These are phyloP conservation scores for Euphorbia corollata DNA, from an alignment of 441 rosid genomes.

Conservation along the genomic window DNA sequence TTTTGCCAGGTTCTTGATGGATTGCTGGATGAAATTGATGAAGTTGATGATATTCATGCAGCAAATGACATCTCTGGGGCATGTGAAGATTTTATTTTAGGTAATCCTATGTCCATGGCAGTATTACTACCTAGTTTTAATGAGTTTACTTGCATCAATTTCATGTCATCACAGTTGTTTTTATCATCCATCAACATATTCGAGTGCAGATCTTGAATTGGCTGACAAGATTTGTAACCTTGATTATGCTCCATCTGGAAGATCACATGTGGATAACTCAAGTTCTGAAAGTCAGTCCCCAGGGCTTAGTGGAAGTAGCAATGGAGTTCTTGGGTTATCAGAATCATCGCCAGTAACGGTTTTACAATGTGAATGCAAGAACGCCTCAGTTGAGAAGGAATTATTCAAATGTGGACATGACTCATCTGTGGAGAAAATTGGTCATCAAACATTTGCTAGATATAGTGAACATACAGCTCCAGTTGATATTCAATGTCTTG, in stretches of 20 bases:
- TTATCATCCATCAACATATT: conserved; percentile 5
- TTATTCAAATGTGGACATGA: conserved; percentile 20
- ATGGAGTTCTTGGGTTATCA: conserved; percentile 38
- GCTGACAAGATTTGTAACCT: conserved; percentile 41
- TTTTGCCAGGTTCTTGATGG: conserved; percentile 70
- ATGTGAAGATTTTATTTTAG: conserved; percentile 48
- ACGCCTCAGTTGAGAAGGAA: conserved; percentile 27
- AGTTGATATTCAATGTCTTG: conserved; percentile 22
- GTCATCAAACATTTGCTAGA: conserved; percentile 21
- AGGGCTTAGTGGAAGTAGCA: conserved; percentile 48
- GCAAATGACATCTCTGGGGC: conserved; percentile 43
- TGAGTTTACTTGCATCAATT: not conserved
- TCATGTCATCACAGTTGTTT: not conserved
- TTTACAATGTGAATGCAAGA: conserved; percentile 36
- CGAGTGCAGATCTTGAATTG: conserved; percentile 49
- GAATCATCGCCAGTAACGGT: conserved; percentile 41
- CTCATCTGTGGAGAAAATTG: conserved; percentile 23
- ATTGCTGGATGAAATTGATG: conserved; percentile 62
- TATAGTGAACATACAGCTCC: conserved; percentile 18
- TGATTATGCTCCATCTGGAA: conserved; percentile 31
- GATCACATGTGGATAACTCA: conserved; percentile 31
- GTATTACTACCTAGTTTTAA: conserved; percentile 2
- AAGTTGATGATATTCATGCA: conserved; percentile 60
- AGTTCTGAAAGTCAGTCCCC: conserved; percentile 70
- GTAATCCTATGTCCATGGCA: conserved; percentile 26